phyloP scores from a whole-genome alignment of 2,329 filamentous ascomycete species.

The Penicillium sp. region DNA sequence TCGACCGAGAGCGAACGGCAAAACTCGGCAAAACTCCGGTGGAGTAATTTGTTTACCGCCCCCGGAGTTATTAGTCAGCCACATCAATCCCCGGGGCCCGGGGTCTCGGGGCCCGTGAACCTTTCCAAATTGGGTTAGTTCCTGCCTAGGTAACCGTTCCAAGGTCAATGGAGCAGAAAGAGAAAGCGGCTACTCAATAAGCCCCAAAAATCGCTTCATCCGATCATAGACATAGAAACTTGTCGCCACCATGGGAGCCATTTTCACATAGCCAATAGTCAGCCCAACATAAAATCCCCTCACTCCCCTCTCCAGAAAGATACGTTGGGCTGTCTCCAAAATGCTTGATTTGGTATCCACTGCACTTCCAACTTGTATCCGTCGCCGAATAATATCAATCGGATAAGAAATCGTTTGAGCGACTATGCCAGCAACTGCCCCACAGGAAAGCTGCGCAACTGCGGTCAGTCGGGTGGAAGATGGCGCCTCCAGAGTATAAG shows the following conservation, averaged over 20 bases:
- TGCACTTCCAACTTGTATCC: conserved; percentile 95
- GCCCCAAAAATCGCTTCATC: background rate
- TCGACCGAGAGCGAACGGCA: conserved; percentile 13
- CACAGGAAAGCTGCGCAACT: conserved; percentile 36
- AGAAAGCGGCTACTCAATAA: background rate
- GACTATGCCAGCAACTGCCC: conserved; percentile 81
- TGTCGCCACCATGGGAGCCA: conserved; percentile 82
- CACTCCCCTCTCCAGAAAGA: conserved; percentile 72
- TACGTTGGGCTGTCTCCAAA: conserved; percentile 71
- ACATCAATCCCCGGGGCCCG: too few species aligned
- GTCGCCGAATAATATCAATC: conserved; percentile 82
- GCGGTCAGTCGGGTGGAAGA: conserved; percentile 39
- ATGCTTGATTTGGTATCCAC: conserved; percentile 85
- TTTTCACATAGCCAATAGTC: conserved; percentile 92
- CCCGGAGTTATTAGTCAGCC: background rate
- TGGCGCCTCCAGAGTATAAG: conserved; percentile 68
- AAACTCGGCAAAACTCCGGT: conserved; percentile 34
- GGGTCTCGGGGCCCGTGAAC: too few species aligned
- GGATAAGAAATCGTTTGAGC: conserved; percentile 93
- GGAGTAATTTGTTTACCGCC: conserved; percentile 18
- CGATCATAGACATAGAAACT: conserved; percentile 69
- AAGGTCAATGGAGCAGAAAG: too few species aligned
- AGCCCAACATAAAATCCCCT: conserved; percentile 89
- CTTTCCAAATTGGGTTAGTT: background rate
- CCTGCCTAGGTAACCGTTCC: too few species aligned